Evolutionary conservation across 1,284 basidiomycete species (phyloP).

Genomic region (Heterobasidion parviporum): DNA sequence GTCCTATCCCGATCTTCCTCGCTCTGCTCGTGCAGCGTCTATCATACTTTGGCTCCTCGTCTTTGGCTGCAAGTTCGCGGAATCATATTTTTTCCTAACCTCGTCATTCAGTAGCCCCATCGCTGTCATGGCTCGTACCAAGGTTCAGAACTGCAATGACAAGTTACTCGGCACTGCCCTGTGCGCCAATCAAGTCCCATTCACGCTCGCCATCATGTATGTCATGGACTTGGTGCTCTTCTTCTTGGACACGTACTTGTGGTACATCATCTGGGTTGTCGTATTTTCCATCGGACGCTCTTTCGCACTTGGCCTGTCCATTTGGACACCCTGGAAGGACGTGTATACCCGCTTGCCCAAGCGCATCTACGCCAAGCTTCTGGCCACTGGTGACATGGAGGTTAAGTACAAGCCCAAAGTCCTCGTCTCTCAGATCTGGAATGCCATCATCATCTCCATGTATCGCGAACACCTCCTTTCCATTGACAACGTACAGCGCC

Average conservation of each 20-base stretch:
- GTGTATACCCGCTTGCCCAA: constrained; percentile 93
- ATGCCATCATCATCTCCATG: constrained; percentile 97
- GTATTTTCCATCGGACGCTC: constrained; percentile 88
- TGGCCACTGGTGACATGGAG: constrained; percentile 93
- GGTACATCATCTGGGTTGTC: constrained; percentile 96
- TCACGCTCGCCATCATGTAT: constrained; percentile 93
- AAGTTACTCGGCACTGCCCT: constrained; percentile 70
- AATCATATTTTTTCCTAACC: constrained; percentile 95
- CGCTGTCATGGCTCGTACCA: constrained; percentile 86
- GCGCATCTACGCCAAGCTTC: constrained; percentile 90
- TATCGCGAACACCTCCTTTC: constrained; percentile 93
- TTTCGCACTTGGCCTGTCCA: constrained; percentile 85
- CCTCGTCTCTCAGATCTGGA: constrained; percentile 96
- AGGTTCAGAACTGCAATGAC: constrained; percentile 82
- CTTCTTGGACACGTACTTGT: constrained; percentile 96
- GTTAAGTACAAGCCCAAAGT: constrained; percentile 98
- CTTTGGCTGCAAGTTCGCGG: constrained; percentile 87
- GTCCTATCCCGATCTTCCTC: constrained; percentile 75
- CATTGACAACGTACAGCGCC: constrained; percentile 90
- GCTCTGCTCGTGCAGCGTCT: constrained; percentile 67
- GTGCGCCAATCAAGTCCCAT: constrained; percentile 84
- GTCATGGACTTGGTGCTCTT: constrained; percentile 91
- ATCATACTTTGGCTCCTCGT: constrained; percentile 84
- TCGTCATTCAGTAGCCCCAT: constrained; percentile 89
- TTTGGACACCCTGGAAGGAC: constrained; percentile 97